A percentile compares a stretch with the other conserved stretches of the same genome.
phyloP scores from a whole-genome alignment of 768 basidiomycete species.

The Ramaria rubella region DNA sequence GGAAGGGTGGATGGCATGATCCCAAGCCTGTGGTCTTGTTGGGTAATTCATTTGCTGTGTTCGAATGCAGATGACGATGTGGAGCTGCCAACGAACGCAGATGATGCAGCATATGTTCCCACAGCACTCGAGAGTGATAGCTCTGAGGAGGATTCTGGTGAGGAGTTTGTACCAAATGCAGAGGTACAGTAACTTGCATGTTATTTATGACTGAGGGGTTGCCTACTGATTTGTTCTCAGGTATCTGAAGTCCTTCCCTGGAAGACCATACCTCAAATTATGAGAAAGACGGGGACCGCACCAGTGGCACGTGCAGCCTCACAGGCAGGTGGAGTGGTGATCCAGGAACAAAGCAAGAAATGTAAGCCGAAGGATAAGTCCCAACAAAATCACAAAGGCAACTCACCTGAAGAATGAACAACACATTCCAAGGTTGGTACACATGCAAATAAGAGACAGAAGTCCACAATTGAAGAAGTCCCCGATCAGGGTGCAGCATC shows the following conservation, averaged over 20 bases:
- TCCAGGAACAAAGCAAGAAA: background rate
- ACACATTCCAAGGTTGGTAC: no score
- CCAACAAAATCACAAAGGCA: background rate
- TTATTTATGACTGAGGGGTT: background rate
- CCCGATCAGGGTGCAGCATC: background rate
- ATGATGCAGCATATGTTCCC: background rate
- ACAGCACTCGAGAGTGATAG: background rate
- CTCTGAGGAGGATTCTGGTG: background rate
- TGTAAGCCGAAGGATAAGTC: background rate
- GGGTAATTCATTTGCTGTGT: no score
- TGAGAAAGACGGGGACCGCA: background rate
- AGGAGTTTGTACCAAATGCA: background rate
- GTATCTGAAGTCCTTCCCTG: background rate
- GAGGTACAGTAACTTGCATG: background rate
- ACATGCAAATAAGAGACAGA: background rate
- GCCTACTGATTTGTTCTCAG: background rate
- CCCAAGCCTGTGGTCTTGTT: no score
- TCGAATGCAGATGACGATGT: background rate
- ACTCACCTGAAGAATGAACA: background rate
- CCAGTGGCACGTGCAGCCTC: background rate
- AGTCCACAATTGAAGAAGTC: background rate
- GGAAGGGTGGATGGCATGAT: background rate
- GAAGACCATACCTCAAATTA: background rate
- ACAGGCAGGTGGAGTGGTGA: background rate
- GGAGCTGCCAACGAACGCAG: background rate